Evolutionary conservation across 202 grass and related monocot species (phyloP), one percentile per base, ranked within the genome.

Genomic region (Panicum hallii): DNA sequence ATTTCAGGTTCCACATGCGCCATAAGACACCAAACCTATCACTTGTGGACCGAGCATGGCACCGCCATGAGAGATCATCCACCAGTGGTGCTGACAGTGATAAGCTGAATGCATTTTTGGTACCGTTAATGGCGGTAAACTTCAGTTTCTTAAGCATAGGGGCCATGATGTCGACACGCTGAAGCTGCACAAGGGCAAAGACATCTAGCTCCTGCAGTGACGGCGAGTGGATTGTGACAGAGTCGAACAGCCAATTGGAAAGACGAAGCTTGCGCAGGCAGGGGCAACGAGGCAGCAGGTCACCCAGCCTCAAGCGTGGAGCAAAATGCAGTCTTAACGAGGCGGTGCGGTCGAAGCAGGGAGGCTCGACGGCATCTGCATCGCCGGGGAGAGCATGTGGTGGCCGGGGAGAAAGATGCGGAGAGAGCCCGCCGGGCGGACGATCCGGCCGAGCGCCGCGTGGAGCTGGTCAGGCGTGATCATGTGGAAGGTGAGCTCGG

Each of bases 371-470:
- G 1, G 1, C 70, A 7, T 43, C 16, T 5, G 15, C 9, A 43
- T 42, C 64, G 2, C 16, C 9, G 9, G 4, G 10, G 26, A 10
- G 49, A 74, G 28, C 4, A 0, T 20, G 28, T 55, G 72, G 49
- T 38, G 16, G 1, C 0, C 0, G 30, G 40, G 40, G 30, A 70
- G 0, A 32, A 0, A 5, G 49, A 70, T 45, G 10, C 0, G 0
- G 41, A 46, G 67, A 6, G 9, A 70, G 5, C 19, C 40, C 20
- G 41, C 67, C 0, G 67, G 42, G 42, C 20, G 40, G 3, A 7
- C 49, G 9, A 74, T 17, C 71, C 0, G 48, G 30, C 28, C 71
- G 16, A 74, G 71, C 30, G 42, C 67, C 4, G 67, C 67, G 42
- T 23, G 9, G 41, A 70, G 42, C 5, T 23, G 41, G 11, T 23